A percentile compares a stretch with the other conserved stretches of the same genome.
Conservation (phyloP, 2,329 filamentous ascomycete species). For the Cytospora piceae region DNA sequence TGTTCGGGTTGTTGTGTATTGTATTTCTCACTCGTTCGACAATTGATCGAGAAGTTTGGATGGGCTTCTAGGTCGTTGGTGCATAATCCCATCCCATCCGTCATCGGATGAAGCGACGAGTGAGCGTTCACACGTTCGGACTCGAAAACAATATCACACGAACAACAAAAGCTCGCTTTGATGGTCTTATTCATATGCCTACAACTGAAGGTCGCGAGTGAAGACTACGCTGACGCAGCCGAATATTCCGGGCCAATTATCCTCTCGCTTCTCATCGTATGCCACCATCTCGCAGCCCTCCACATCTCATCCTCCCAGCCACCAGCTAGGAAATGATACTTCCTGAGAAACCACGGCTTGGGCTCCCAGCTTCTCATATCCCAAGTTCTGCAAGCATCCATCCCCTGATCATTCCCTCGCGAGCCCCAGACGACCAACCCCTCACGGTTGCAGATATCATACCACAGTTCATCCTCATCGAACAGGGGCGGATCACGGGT, state of each 20-base stretch:
- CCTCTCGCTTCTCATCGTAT: constrained; percentile 33
- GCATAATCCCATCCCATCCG: background rate
- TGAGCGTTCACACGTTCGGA: background rate
- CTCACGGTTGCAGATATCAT: constrained; percentile 40
- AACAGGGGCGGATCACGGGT: constrained; percentile 36
- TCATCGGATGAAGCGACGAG: background rate
- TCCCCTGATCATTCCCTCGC: constrained; percentile 35
- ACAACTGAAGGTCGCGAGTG: too few species aligned
- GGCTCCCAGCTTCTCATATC: constrained; percentile 50
- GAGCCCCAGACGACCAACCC: constrained; percentile 45
- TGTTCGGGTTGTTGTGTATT: background rate
- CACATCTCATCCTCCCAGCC: constrained; percentile 45
- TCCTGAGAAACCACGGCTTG: constrained; percentile 47
- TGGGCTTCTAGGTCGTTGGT: background rate
- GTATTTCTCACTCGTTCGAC: too few species aligned
- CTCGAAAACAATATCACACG: too few species aligned
- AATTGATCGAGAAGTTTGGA: background rate
- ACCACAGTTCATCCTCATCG: constrained; percentile 43
- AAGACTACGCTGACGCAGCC: background rate
- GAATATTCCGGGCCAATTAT: background rate
- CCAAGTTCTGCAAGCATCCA: constrained; percentile 47
- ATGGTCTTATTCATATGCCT: too few species aligned
- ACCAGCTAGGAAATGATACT: constrained; percentile 43
- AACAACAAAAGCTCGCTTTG: too few species aligned
- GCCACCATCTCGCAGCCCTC: constrained; percentile 39